These are phyloP conservation scores for Talaromyces sp. DNA, from an alignment of 2,329 filamentous ascomycete genomes.

Conservation along the genomic window DNA sequence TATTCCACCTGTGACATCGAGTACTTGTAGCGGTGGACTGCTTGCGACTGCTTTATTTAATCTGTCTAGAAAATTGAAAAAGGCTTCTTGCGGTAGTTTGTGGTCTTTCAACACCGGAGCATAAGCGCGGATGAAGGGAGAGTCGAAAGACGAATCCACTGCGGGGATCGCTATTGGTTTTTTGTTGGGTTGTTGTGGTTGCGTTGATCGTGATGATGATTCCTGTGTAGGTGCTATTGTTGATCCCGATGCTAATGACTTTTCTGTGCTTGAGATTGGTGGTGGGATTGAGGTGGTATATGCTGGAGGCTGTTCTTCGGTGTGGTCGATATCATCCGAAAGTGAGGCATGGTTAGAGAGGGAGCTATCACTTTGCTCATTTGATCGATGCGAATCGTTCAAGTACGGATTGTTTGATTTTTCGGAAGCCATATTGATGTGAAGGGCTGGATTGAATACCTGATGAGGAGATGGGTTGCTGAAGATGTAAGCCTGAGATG, in stretches of 20 bases:
- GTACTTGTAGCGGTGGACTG: conserved; percentile 25
- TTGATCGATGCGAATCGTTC: background rate
- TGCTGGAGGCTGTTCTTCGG: background rate
- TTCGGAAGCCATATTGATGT: background rate
- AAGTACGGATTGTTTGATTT: background rate
- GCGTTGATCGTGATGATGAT: background rate
- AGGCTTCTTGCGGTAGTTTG: conserved; percentile 9
- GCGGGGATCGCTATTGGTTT: conserved; percentile 9
- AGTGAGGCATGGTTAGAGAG: background rate
- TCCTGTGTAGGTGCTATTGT: background rate
- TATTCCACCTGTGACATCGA: conserved; percentile 25
- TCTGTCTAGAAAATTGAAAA: conserved; percentile 25
- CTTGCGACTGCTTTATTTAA: conserved; percentile 23
- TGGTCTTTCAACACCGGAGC: conserved; percentile 4
- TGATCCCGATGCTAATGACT: background rate
- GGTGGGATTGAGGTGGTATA: background rate
- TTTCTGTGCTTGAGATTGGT: background rate
- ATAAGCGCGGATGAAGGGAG: conserved; percentile 8
- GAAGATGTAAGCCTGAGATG: background rate
- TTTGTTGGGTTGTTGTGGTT: background rate
- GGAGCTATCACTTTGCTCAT: background rate
- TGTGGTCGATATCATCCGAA: background rate
- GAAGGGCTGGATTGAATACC: background rate
- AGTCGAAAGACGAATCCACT: conserved; percentile 2
- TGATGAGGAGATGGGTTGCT: background rate